Evolutionary conservation across 306 rosid genomes (phyloP), one percentile per base, ranked within the genome.

Genomic region (Senna siamea): DNA sequence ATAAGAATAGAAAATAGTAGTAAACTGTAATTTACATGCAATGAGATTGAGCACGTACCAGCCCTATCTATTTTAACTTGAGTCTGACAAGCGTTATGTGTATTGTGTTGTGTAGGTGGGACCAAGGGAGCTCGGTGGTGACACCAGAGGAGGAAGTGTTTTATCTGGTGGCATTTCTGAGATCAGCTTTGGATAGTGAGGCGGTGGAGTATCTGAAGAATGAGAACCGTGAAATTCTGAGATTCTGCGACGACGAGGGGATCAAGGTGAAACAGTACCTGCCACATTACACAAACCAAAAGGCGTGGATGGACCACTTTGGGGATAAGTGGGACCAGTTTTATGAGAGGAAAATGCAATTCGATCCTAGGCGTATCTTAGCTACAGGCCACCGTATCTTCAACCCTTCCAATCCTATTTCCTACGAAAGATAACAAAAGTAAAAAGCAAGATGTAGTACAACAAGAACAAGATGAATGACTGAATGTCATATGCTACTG

Each of bases 341-440:
- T 85, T 73, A 72, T 77, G 65, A 62, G 66, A 84, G 87, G 72
- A 94, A 94, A 84, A 81, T 84, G 93, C 80, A 87, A 85, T 94
- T 86, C 18, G 97, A 94, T 53, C 99, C 99, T 9, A 85, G 76
- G 37, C 70, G 63, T 76, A 88, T 94, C 82, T 84, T 94, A 69
- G 97, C 97, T 76, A 89, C 97, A 0, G 99, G 99, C 73, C 99
- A 94, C 78, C 85, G 69, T 50, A 89, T 94, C 7, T 94, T 91
- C 55, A 41, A 68, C 17, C 92, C 89, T 43, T 77, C 78, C 56
- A 14, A 61, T 0, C 4, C 66, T 55, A 18, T 55, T 22, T 35
- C 67, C 65, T 7, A 50, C 14, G 7, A 26, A 3, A 18, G 34
- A n/a, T 32, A 47, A 5, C n/a, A n/a, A n/a, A 58, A 30, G 41